Evolutionary conservation across 1,284 basidiomycete genomes (phyloP), one percentile per base, ranked within the genome.

Genomic region (Polyporus tsugae): DNA sequence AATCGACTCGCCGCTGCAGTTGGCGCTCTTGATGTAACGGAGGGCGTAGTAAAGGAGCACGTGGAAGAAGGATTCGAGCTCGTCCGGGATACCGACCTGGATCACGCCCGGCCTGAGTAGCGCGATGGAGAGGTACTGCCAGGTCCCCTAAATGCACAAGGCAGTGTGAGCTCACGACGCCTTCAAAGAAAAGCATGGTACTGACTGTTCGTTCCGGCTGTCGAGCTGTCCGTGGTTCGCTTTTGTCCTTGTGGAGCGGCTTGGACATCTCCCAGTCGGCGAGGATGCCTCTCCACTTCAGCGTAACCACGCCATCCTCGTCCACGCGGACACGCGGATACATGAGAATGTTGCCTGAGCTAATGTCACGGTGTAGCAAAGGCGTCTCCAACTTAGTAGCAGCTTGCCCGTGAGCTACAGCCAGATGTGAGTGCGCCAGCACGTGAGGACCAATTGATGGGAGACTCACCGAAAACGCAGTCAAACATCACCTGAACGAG

Each of bases 251-350:
- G 5, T 39, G 36, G 6, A 53, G 5, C 2, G 49, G 36, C 13
- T 55, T 63, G 15, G 62, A 63, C 29, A 63, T 29, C 62, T 63
- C 62, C 62, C 62, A 63, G 22, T 63, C 62, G 6, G 38, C 44
- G n/a, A 63, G 62, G 9, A 63, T 25, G 10, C 62, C 62, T 13
- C 9, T 53, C 62, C 49, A 63, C 13, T 29, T 29, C 25, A 62
- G 33, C 5, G 25, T 29, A 29, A 29, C 29, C 29, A 29, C 29
- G 29, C 29, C 49, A 13, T n/a, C 35, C 25, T 29, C 52, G 11
- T 15, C 52, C 1, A 53, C 15, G 46, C 22, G 11, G n/a, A 53
- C 61, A 3, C 19, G 36, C 2, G 62, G 62, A 52, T 39, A 52
- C 5, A 63, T 63, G 49, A 63, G 62, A 22, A 63, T 63, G 36